A percentile compares a stretch with the other conserved stretches of the same genome.
Conservation (phyloP, 2,329 filamentous ascomycete species). For the Parafenestella ontariensis region DNA sequence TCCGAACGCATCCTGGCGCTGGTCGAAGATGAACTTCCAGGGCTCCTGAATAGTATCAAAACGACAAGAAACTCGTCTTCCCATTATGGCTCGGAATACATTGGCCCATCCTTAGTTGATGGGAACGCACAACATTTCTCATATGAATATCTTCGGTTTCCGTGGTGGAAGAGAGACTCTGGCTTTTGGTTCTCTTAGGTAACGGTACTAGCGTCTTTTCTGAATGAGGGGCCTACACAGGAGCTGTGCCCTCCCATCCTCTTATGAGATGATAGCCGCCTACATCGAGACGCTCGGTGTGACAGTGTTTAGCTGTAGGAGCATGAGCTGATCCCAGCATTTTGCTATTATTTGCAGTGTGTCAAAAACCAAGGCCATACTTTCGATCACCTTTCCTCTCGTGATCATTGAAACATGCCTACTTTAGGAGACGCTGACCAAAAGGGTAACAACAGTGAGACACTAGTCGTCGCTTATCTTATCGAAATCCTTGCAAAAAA, state of each 20-base stretch:
- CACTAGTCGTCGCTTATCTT: conserved; percentile 11
- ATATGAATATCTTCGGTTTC: not conserved
- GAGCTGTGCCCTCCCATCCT: too few species aligned
- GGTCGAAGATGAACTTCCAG: not conserved
- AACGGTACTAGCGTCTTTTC: too few species aligned
- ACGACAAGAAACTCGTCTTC: not conserved
- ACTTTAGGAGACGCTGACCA: not conserved
- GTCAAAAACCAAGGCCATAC: too few species aligned
- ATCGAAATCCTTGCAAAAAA: conserved; percentile 19
- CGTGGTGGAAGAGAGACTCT: not conserved
- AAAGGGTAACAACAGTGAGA: conserved; percentile 3
- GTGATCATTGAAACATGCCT: not conserved
- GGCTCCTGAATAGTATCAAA: not conserved
- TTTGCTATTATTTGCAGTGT: too few species aligned
- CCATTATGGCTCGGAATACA: not conserved
- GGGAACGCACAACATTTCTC: not conserved
- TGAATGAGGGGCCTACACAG: too few species aligned
- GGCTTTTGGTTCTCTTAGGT: not conserved
- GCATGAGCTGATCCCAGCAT: too few species aligned
- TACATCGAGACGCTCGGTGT: too few species aligned
- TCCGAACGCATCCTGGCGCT: not conserved
- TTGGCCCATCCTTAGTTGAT: not conserved
- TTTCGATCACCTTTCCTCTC: too few species aligned
- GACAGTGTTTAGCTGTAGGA: too few species aligned
- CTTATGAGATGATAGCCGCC: too few species aligned